Base-by-base conservation (phyloP, 495 filamentous ascomycete species). In the Talaromyces nanjingensis region DNA sequence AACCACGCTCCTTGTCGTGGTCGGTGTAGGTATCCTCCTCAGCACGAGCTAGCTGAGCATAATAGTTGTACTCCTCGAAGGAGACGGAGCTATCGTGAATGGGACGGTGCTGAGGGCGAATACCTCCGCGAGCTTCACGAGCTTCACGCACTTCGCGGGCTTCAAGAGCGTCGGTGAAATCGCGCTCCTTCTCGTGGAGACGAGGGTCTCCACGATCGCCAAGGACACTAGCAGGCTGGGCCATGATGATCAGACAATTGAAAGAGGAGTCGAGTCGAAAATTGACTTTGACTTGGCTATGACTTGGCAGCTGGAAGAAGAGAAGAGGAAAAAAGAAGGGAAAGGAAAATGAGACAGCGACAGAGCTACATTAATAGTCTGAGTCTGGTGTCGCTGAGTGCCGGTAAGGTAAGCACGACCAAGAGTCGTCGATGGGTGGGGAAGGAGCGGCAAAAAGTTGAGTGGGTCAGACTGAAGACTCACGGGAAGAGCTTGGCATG, bases 1-100 rank as follows among this genome's bases (percentile, higher is more conserved):
- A 55, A 4, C 69, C 69, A n/a, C 59, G 68, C 59, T 71, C 67
- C 29, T 27, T 27, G 34, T 58, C 62, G 53, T 59, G 53, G 39
- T 59, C 62, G 24, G 49, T 34, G 7, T 64, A 49, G 62, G 25
- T 64, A 1, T 70, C 68, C 45, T 75, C 73, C 59, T 73, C 70
- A 6, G 55, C 66, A 16, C 73, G 73, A 7, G 73, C 69, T 12
- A 65, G 61, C 37, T 68, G 57, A 22, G 76, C 76, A 66, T 78
- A 78, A 65, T 77, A 68, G 52, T 70, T 45, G 59, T 76, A 78
- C 61, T 78, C 75, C 63, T 78, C 76, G 56, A 78, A 74, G 8
- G 75, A 68, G 58, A 77, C 70, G 31, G 39, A 67, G 8, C 63
- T 20, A 57, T 77, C 76, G 39, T 76, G 70, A 16, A 70, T 63